These are phyloP conservation scores for Parathielavia appendiculata DNA, from an alignment of 495 filamentous ascomycete species.

Conservation along the genomic window DNA sequence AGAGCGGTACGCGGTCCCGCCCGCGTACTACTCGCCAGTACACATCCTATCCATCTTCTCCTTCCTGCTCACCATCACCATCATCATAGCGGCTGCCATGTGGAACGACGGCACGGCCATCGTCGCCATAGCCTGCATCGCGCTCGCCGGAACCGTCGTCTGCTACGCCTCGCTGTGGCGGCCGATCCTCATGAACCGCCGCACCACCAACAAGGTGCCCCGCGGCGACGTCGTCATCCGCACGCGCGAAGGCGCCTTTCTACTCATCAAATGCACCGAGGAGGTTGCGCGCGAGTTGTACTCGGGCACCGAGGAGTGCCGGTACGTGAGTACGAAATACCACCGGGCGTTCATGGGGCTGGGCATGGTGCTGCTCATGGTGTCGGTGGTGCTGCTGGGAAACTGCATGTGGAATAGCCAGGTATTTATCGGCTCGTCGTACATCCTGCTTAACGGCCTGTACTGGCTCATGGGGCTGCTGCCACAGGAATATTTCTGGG, in stretches of 20 bases:
- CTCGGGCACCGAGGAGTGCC: conserved; percentile 53
- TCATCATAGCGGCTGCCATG: conserved; percentile 33
- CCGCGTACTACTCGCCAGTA: conserved; percentile 44
- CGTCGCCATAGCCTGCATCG: conserved; percentile 43
- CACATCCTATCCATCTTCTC: conserved; percentile 50
- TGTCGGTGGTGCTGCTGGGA: conserved; percentile 54
- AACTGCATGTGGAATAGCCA: conserved; percentile 59
- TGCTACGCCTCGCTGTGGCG: conserved; percentile 53
- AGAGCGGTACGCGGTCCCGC: conserved; percentile 42
- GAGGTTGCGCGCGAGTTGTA: conserved; percentile 62
- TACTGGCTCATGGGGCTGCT: conserved; percentile 55
- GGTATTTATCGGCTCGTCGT: conserved; percentile 51
- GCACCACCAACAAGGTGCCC: conserved; percentile 46
- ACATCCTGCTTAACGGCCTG: conserved; percentile 55
- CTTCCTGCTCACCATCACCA: conserved; percentile 43
- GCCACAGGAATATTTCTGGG: conserved; percentile 46
- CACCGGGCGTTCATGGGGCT: conserved; percentile 51
- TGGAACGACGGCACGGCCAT: conserved; percentile 52
- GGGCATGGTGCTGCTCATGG: conserved; percentile 58
- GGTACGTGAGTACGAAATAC: conserved; percentile 39
- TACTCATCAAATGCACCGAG: conserved; percentile 58
- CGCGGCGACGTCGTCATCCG: conserved; percentile 56
- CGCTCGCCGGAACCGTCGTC: conserved; percentile 45
- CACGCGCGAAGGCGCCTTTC: conserved; percentile 56
- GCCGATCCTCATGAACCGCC: conserved; percentile 47